A percentile compares a stretch with the other conserved stretches of the same genome.
Evolutionary conservation across 2,329 filamentous ascomycete species (phyloP).

Genomic region (Helotiales sp.): DNA sequence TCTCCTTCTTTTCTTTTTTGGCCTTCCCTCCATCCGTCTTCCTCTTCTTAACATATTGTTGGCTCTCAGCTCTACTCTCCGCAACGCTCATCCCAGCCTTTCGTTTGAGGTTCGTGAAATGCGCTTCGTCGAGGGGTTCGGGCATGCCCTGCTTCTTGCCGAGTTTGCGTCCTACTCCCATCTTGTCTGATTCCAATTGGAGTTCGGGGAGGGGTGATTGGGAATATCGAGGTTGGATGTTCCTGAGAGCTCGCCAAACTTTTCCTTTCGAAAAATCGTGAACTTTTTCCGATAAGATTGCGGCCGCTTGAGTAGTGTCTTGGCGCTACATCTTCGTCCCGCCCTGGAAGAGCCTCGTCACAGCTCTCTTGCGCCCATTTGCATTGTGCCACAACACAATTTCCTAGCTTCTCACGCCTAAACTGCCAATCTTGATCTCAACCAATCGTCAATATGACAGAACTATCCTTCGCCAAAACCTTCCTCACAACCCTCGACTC

Average conservation of each 20-base stretch:
- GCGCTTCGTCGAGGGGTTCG: constrained; percentile 76
- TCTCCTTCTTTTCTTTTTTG: constrained; percentile 30
- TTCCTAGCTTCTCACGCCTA: no score
- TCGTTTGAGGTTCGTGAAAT: constrained; percentile 78
- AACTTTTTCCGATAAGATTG: background rate
- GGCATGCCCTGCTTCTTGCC: constrained; percentile 86
- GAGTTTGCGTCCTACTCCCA: constrained; percentile 91
- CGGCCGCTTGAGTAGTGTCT: background rate
- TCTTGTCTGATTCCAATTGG: constrained; percentile 44
- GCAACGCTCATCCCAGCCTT: constrained; percentile 73
- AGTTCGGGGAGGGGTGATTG: constrained; percentile 5
- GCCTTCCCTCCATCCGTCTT: constrained; percentile 47
- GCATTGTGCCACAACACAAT: background rate
- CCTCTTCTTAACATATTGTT: constrained; percentile 59
- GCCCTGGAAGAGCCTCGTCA: background rate
- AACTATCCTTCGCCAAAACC: constrained; percentile 79
- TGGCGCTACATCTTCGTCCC: background rate
- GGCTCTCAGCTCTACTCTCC: constrained; percentile 50
- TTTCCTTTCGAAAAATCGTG: background rate
- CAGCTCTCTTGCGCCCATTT: background rate
- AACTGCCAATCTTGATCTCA: background rate
- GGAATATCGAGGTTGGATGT: constrained; percentile 3
- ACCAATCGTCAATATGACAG: constrained; percentile 61
- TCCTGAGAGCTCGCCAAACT: constrained; percentile 9
- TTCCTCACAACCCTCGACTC: constrained; percentile 81